Conservation (phyloP, 1,284 basidiomycete genomes). For the Ceratobasidium sp. region DNA sequence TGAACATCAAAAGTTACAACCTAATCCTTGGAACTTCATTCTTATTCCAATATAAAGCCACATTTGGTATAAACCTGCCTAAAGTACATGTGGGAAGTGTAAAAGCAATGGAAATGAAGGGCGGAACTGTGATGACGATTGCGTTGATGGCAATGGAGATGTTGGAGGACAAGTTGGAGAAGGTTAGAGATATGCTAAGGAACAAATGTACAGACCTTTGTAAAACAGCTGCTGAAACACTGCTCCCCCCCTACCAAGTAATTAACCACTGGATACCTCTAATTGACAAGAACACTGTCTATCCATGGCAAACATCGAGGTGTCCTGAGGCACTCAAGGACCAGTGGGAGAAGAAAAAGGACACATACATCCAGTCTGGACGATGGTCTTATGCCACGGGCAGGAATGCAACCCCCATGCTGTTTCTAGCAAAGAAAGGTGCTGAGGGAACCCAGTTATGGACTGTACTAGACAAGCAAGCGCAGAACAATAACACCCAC, state of each 20-base stretch:
- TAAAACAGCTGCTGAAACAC: neutral
- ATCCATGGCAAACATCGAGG: neutral
- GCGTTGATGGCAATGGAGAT: neutral
- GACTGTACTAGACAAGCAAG: slow-evolving; percentile 41
- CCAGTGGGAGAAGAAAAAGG: neutral
- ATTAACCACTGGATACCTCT: neutral
- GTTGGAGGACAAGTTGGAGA: slow-evolving; percentile 1
- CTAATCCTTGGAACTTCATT: slow-evolving; percentile 49
- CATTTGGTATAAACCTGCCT: slow-evolving; percentile 44
- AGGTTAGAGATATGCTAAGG: neutral
- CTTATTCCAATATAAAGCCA: slow-evolving; percentile 45
- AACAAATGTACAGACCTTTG: neutral
- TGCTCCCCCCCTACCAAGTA: neutral
- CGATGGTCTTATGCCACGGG: slow-evolving; percentile 33
- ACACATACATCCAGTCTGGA: neutral
- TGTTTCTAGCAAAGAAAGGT: slow-evolving; percentile 49
- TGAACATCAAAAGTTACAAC: slow-evolving; percentile 45
- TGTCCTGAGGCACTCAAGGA: neutral
- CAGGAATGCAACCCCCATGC: slow-evolving; percentile 48
- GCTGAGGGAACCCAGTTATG: neutral
- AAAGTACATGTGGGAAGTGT: slow-evolving; percentile 42
- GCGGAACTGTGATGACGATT: neutral
- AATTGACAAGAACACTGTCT: neutral
- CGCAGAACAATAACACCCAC: slow-evolving; percentile 45
- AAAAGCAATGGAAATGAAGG: neutral